Percentiles rank a stretch among this genome's conserved stretches.
Conservation (phyloP, 2,329 filamentous ascomycete species). For the Sporothrix schenckii region DNA sequence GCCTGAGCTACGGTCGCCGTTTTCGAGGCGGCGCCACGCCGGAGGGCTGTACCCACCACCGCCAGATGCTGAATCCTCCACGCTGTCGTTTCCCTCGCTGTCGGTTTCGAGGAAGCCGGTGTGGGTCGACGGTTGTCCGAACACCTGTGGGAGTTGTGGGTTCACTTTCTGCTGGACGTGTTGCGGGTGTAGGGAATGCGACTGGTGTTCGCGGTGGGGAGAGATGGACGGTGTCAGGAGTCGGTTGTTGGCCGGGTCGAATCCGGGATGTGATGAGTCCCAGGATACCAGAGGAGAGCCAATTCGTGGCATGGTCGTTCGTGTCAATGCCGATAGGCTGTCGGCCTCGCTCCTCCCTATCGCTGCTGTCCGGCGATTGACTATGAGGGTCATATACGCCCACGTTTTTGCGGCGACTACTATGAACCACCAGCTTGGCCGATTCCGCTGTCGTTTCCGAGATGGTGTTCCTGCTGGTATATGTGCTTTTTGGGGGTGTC, state of each 20-base stretch:
- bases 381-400: slow-evolving; percentile 21
- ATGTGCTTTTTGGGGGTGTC: slow-evolving; percentile 15
- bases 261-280: slow-evolving; percentile 59
- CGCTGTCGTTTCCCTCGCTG: slow-evolving; percentile 45
- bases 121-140: slow-evolving; percentile 49
- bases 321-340: slow-evolving; percentile 33
- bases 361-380: slow-evolving; percentile 6
- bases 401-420: slow-evolving; percentile 12
- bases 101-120: slow-evolving; percentile 49
- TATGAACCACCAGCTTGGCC: slow-evolving; percentile 26
- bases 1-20: slow-evolving; percentile 60
- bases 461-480: neutral
- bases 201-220: slow-evolving; percentile 35
- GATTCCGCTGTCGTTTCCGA: neutral
- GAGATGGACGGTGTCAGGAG: slow-evolving; percentile 24
- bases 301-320: slow-evolving; percentile 37
- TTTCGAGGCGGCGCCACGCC: slow-evolving; percentile 63
- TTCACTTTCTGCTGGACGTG: neutral
- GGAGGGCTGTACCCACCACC: slow-evolving; percentile 65
- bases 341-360: slow-evolving; percentile 22
- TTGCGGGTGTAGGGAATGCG: neutral
- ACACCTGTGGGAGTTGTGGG: slow-evolving; percentile 33
- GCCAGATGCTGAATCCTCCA: slow-evolving; percentile 53
- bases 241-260: slow-evolving; percentile 52
- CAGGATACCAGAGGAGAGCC: slow-evolving; percentile 43